phyloP scores from a whole-genome alignment of 352 stramenopile species.

The Pseudoperonospora humuli region DNA sequence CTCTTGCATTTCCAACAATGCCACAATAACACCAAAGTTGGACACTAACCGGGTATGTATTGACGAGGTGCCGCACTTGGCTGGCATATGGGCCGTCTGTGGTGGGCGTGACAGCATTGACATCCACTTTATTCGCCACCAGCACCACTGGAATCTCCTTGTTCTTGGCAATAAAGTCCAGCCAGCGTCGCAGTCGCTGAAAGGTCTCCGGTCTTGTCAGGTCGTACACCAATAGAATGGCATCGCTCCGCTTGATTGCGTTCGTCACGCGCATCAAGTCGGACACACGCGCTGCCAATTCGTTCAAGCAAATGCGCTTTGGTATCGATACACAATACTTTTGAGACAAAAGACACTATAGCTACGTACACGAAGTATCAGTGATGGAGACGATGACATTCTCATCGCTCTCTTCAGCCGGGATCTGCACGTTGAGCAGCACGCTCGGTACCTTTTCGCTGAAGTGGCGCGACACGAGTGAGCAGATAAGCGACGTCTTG shows the following conservation, averaged over 20 bases:
- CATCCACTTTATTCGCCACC: constrained; percentile 85
- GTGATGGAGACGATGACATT: constrained; percentile 88
- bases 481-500: constrained; percentile 89
- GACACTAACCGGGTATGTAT: constrained; percentile 52
- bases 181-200: constrained; percentile 73
- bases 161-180: constrained; percentile 81
- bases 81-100: constrained; percentile 56
- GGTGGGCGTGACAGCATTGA: constrained; percentile 57
- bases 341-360: no score
- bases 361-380: constrained; percentile 69
- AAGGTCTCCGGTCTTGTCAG: constrained; percentile 80
- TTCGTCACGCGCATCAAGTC: constrained; percentile 83
- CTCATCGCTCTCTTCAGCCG: constrained; percentile 82
- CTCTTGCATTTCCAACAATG: not conserved
- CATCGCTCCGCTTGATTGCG: constrained; percentile 76
- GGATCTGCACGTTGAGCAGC: constrained; percentile 84
- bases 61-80: constrained; percentile 61
- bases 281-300: constrained; percentile 44
- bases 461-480: constrained; percentile 83
- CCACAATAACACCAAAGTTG: not conserved
- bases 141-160: constrained; percentile 84
- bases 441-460: constrained; percentile 83
- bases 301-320: no score
- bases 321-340: no score
- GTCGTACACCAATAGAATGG: constrained; percentile 83